These are phyloP conservation scores for Phytophthora cryptogea DNA, from an alignment of 352 stramenopile genomes.

Conservation along the genomic window DNA sequence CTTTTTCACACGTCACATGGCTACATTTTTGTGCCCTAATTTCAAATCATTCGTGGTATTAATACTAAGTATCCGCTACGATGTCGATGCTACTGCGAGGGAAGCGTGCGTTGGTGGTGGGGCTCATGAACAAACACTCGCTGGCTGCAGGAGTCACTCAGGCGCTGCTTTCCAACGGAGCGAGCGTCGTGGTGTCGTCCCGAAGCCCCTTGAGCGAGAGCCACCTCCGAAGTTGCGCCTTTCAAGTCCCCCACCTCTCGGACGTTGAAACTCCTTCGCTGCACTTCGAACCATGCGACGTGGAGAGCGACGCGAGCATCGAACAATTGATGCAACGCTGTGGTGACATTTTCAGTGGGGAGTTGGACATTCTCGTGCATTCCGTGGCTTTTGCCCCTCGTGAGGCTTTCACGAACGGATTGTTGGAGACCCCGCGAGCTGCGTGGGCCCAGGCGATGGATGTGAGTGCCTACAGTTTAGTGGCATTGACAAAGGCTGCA, in stretches of 20 bases:
- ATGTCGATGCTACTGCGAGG: slow-evolving; percentile 48
- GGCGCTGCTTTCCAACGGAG: slow-evolving; percentile 63
- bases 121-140: slow-evolving; percentile 91
- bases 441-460: slow-evolving; percentile 84
- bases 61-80: slow-evolving; percentile 2
- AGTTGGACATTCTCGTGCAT: slow-evolving; percentile 89
- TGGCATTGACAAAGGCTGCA: slow-evolving; percentile 72
- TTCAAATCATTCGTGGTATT: neutral
- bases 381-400: slow-evolving; percentile 89
- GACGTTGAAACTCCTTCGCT: slow-evolving; percentile 24
- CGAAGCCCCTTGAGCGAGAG: slow-evolving; percentile 46
- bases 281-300: slow-evolving; percentile 76
- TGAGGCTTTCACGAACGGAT: slow-evolving; percentile 69
- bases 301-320: slow-evolving; percentile 65
- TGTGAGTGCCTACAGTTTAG: slow-evolving; percentile 91
- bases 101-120: slow-evolving; percentile 85
- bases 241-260: slow-evolving; percentile 32
- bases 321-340: slow-evolving; percentile 51
- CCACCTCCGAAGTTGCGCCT: slow-evolving; percentile 57
- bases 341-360: slow-evolving; percentile 45
- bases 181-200: slow-evolving; percentile 82
- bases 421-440: slow-evolving; percentile 48
- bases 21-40: neutral
- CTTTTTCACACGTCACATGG: slow-evolving; percentile 7
- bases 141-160: slow-evolving; percentile 78